These are phyloP conservation scores for Acephala macrosclerotiorum DNA, from an alignment of 2,329 filamentous ascomycete genomes.

Conservation along the genomic window DNA sequence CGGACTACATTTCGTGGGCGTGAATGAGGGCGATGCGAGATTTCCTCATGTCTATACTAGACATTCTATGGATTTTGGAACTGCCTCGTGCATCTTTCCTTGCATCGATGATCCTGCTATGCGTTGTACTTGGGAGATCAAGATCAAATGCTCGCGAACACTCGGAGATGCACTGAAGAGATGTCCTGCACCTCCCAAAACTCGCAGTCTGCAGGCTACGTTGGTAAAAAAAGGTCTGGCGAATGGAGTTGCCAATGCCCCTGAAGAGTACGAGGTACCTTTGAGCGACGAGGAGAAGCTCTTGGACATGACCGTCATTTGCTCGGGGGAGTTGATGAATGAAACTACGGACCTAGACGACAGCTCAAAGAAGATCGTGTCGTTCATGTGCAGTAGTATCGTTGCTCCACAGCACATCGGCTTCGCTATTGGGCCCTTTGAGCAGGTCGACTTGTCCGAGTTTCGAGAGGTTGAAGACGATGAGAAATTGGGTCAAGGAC, in stretches of 20 bases:
- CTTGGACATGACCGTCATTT: conserved; percentile 88
- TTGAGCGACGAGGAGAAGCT: conserved; percentile 82
- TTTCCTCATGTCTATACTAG: conserved; percentile 94
- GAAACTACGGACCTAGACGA: conserved; percentile 81
- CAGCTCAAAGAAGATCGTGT: conserved; percentile 84
- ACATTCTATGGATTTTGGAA: conserved; percentile 79
- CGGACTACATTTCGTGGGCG: conserved; percentile 89
- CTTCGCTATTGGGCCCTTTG: conserved; percentile 93
- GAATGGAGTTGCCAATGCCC: conserved; percentile 17
- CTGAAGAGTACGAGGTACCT: conserved; percentile 45
- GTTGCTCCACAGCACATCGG: conserved; percentile 89
- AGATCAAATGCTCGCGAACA: conserved; percentile 84
- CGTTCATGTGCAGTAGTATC: conserved; percentile 78
- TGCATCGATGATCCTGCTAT: conserved; percentile 88
- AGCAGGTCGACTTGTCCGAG: conserved; percentile 88
- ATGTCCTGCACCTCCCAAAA: conserved; percentile 52
- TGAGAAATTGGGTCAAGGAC: conserved; percentile 81
- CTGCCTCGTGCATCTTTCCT: conserved; percentile 87
- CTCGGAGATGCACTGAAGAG: conserved; percentile 75
- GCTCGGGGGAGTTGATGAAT: conserved; percentile 87
- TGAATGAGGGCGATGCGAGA: conserved; percentile 78
- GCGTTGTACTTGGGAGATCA: conserved; percentile 86
- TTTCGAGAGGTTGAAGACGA: conserved; percentile 92
- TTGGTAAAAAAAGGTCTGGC: conserved; percentile 48
- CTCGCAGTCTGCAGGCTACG: conserved; percentile 43